Evolutionary conservation across 2,329 filamentous ascomycete species (phyloP), one percentile per base, ranked within the genome.

Genomic region (Monosporascus sp.): DNA sequence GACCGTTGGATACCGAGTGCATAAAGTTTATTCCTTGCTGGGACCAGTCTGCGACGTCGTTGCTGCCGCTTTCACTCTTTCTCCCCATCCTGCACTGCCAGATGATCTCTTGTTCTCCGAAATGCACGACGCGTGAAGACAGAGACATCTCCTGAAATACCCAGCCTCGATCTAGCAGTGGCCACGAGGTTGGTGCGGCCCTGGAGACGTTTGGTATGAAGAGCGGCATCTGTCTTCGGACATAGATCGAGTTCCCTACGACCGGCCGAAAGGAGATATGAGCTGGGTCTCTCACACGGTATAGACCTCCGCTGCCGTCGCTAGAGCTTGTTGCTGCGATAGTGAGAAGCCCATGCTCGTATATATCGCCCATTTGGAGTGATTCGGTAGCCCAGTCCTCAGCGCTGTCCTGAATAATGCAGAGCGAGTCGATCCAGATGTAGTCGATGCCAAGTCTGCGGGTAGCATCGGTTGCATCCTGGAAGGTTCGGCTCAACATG

Each of bases 71-170:
- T 18, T 57, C 55, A 49, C 53, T 55, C n/a, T 39, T 25, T 25
- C 51, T 35, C 31, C 52, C 51, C 14, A 48, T 47, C 14, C 41
- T 37, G 22, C 61, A 63, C 47, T 61, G 57, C 52, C 56, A 63
- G 25, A 55, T 49, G 17, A 63, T 59, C 37, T 63, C 59, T 9
- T 59, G 39, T 31, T 27, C 20, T 4, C 48, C 53, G 37, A 55
- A 62, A 39, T 62, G 61, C 18, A 62, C 17, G 11, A 60, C 53
- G 2, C 61, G 49, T 9, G 52, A 39, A 1, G 62, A 58, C 7
- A 64, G 55, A 2, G 55, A 43, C 37, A 61, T 58, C 39, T 64
- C 62, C 44, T 63, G 62, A 20, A 57, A 57, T 3, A 61, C 60
- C 62, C 62, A 62, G 7, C 52, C 59, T 9, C 61, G 52, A 2